Conservation (phyloP, 2,329 filamentous ascomycete species). For the Zymoseptoria brevis region DNA sequence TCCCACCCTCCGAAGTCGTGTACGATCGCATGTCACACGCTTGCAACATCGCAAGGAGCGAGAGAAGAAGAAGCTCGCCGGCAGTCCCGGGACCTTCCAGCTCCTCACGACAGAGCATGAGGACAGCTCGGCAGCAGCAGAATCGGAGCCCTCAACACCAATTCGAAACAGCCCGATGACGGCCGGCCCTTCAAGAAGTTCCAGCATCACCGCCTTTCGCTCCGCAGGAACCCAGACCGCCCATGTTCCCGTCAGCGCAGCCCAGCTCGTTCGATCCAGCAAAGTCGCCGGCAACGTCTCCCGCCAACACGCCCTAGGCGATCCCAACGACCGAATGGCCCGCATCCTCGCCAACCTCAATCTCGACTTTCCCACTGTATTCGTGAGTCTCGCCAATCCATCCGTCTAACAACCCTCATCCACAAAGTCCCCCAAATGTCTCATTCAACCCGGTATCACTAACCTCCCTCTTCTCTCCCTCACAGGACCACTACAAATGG, state of each 20-base stretch:
- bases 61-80: not conserved
- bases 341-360: not conserved
- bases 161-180: too few relatives aligned
- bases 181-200: too few relatives aligned
- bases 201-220: not conserved
- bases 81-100: not conserved
- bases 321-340: not conserved
- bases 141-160: too few relatives aligned
- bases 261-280: not conserved
- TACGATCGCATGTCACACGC: not conserved
- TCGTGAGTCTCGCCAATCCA: too few relatives aligned
- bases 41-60: not conserved
- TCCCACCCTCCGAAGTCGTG: not conserved
- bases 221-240: not conserved
- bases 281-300: not conserved
- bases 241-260: not conserved
- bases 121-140: too few relatives aligned
- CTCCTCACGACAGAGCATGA: too few relatives aligned
- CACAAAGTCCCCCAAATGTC: too few relatives aligned
- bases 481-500: slow-evolving; percentile 5
- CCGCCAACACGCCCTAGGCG: too few relatives aligned
- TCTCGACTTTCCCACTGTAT: not conserved
- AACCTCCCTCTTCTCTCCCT: not conserved
- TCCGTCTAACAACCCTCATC: too few relatives aligned
- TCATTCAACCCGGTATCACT: too few relatives aligned